phyloP scores from a whole-genome alignment of 1,284 basidiomycete genomes.

The Kwoniella shivajii region DNA sequence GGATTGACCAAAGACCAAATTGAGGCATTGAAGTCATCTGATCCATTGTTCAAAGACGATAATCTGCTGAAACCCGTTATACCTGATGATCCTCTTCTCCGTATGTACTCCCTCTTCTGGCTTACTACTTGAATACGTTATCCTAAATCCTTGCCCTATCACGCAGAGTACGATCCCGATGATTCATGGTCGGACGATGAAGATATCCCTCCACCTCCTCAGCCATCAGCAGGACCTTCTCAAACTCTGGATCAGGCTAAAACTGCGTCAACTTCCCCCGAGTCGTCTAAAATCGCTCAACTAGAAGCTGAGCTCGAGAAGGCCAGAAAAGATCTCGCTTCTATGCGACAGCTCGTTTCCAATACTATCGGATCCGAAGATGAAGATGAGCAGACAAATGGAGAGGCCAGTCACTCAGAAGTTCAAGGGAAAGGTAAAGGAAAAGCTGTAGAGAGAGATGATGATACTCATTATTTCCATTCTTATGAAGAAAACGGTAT shows the following conservation, averaged over 20 bases:
- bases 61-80: slow-evolving; percentile 75
- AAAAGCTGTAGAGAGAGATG: slow-evolving; percentile 61
- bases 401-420: slow-evolving; percentile 53
- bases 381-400: slow-evolving; percentile 4
- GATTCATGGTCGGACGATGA: slow-evolving; percentile 69
- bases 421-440: slow-evolving; percentile 41
- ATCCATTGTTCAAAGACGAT: slow-evolving; percentile 70
- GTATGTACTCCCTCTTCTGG: slow-evolving; percentile 58
- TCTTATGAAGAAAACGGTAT: slow-evolving; percentile 89
- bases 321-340: slow-evolving; percentile 33
- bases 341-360: slow-evolving; percentile 38
- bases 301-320: slow-evolving; percentile 38
- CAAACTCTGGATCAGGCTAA: no score
- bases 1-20: slow-evolving; percentile 49
- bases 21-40: slow-evolving; percentile 60
- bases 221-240: slow-evolving; percentile 10
- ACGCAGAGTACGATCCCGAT: slow-evolving; percentile 62
- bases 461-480: slow-evolving; percentile 93
- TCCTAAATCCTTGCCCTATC: neutral
- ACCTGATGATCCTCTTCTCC: slow-evolving; percentile 83
- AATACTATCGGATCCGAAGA: slow-evolving; percentile 33
- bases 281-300: slow-evolving; percentile 36
- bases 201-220: slow-evolving; percentile 30
- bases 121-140: neutral
- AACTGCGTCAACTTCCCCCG: neutral